Conservation (phyloP, 1,284 basidiomycete species). For the Sanghuangporus weigelae region DNA sequence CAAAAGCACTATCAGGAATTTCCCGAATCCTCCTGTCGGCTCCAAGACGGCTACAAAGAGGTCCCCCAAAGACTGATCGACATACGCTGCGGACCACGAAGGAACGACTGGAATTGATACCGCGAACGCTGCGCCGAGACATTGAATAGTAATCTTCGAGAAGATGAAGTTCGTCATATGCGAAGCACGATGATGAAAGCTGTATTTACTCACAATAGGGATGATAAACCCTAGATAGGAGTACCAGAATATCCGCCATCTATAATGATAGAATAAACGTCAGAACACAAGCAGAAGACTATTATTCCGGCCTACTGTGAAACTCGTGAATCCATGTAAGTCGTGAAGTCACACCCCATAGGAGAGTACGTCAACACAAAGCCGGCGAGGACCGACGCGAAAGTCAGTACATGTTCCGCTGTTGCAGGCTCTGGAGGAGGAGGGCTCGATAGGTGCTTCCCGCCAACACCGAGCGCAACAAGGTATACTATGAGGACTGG, state of each 20-base stretch:
- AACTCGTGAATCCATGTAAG: conserved; percentile 54
- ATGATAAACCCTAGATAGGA: conserved; percentile 73
- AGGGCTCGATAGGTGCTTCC: conserved; percentile 51
- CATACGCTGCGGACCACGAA: conserved; percentile 62
- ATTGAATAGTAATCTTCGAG: conserved; percentile 53
- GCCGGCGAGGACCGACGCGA: conserved; percentile 66
- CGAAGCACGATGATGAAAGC: background rate
- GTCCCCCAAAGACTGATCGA: conserved; percentile 60
- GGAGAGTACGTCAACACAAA: conserved; percentile 67
- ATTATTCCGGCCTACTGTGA: conserved; percentile 38
- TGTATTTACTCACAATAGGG: conserved; percentile 47
- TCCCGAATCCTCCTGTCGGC: conserved; percentile 71
- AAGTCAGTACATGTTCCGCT: conserved; percentile 49
- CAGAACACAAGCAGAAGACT: background rate
- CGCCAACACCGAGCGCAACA: conserved; percentile 69
- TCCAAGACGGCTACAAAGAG: conserved; percentile 72
- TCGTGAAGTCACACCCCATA: conserved; percentile 70
- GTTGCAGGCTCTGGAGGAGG: conserved; percentile 45
- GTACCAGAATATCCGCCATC: conserved; percentile 66
- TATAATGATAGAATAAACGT: conserved; percentile 23
- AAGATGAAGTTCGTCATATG: background rate
- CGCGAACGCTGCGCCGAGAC: conserved; percentile 69
- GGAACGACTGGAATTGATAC: conserved; percentile 57
- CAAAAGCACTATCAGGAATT: conserved; percentile 82
- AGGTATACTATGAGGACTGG: conserved; percentile 76